Conservation (phyloP, 495 filamentous ascomycete genomes). For the Tuber magnatum region DNA sequence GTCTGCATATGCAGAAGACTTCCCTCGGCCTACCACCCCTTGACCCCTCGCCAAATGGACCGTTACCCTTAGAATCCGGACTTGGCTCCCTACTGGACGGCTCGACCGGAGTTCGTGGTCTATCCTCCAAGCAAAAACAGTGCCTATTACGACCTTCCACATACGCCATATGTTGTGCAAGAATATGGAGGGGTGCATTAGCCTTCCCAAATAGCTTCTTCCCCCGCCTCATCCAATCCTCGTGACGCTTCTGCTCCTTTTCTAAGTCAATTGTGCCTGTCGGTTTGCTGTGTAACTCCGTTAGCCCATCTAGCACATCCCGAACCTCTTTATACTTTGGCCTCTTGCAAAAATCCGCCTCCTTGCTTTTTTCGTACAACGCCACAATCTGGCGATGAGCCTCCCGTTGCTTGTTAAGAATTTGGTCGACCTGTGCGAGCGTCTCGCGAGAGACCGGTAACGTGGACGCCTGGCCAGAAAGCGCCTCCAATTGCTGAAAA, state of each 20-base stretch:
- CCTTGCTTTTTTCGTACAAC: constrained; percentile 67
- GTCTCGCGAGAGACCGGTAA: constrained; percentile 79
- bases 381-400: constrained; percentile 78
- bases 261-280: constrained; percentile 86
- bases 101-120: constrained; percentile 81
- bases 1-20: constrained; percentile 95
- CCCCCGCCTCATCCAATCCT: constrained; percentile 98
- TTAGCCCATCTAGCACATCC: constrained; percentile 77
- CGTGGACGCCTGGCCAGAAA: constrained; percentile 65
- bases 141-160: constrained; percentile 78
- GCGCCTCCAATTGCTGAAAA: constrained; percentile 87
- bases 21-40: constrained; percentile 55
- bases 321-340: constrained; percentile 87
- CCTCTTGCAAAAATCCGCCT: constrained; percentile 66
- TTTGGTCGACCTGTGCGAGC: constrained; percentile 75
- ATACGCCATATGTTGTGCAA: constrained; percentile 88
- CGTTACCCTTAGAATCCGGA: constrained; percentile 51
- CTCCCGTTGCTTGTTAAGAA: constrained; percentile 92
- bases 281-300: constrained; percentile 85
- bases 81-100: constrained; percentile 80
- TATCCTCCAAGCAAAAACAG: constrained; percentile 90
- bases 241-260: constrained; percentile 88
- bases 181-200: constrained; percentile 91
- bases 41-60: constrained; percentile 46
- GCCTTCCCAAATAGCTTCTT: constrained; percentile 99